These are phyloP conservation scores for Marasmius fiardii DNA, from an alignment of 1,284 basidiomycete genomes.

Conservation along the genomic window DNA sequence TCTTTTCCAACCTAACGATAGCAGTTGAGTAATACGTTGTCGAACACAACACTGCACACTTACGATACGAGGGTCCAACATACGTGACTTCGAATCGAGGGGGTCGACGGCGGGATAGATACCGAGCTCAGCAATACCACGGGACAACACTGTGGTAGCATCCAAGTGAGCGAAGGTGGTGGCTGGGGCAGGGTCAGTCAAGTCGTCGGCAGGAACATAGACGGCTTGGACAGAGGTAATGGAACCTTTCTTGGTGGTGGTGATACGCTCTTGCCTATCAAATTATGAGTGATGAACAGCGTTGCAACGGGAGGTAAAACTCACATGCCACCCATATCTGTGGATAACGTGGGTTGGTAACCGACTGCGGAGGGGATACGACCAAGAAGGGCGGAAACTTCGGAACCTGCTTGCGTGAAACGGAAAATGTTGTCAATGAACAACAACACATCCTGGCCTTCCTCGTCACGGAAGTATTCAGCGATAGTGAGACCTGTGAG, in stretches of 20 bases:
- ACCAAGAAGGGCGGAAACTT: slow-evolving; percentile 98
- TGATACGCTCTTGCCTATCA: slow-evolving; percentile 92
- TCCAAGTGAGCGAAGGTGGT: slow-evolving; percentile 99
- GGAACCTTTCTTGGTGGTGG: slow-evolving; percentile 99
- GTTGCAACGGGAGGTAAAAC: slow-evolving; percentile 28
- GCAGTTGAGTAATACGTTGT: slow-evolving; percentile 5
- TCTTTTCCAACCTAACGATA: slow-evolving; percentile 73
- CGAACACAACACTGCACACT: slow-evolving; percentile 30
- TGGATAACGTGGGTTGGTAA: slow-evolving; percentile 99
- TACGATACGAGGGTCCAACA: slow-evolving; percentile 98
- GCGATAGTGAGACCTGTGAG: slow-evolving; percentile 98
- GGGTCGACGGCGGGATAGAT: slow-evolving; percentile 99
- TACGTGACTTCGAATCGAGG: slow-evolving; percentile 98
- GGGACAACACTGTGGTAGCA: slow-evolving; percentile 97
- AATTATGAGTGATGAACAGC: background rate
- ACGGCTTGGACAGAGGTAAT: slow-evolving; percentile 99
- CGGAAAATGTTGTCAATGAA: slow-evolving; percentile 99
- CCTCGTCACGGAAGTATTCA: slow-evolving; percentile 99
- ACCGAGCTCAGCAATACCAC: slow-evolving; percentile 99
- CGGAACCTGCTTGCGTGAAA: slow-evolving; percentile 99
- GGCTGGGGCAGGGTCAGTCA: slow-evolving; percentile 99
- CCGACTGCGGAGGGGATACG: slow-evolving; percentile 99
- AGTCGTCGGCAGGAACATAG: slow-evolving; percentile 99
- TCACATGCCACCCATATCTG: slow-evolving; percentile 99
- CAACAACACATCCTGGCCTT: slow-evolving; percentile 99